Percentiles rank a stretch among this genome's conserved stretches.
These are phyloP conservation scores for Chionographis japonica DNA, from an alignment of 106 monocot genomes.

Conservation along the genomic window DNA sequence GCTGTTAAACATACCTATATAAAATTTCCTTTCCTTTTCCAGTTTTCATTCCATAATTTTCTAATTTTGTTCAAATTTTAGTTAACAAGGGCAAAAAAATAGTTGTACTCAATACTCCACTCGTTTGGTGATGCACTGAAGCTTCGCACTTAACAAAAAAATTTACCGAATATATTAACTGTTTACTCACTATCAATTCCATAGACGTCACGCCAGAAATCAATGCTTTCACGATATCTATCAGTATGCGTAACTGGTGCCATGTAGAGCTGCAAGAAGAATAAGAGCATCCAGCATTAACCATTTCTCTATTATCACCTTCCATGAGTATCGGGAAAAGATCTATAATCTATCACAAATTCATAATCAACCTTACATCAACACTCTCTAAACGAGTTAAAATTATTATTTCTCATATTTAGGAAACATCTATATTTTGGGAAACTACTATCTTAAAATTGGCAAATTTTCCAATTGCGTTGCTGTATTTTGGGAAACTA, in stretches of 20 bases:
- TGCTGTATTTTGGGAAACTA: too few relatives aligned
- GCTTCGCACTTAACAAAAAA: background rate
- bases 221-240: constrained; percentile 80
- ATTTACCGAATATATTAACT: background rate
- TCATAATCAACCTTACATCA: background rate
- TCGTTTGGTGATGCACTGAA: background rate
- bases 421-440: background rate
- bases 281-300: background rate
- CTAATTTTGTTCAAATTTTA: background rate
- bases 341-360: background rate
- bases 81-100: background rate
- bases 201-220: constrained; percentile 96
- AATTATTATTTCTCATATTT: background rate
- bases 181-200: constrained; percentile 90
- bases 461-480: too few relatives aligned
- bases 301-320: constrained; percentile 1
- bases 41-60: too few relatives aligned
- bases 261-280: constrained; percentile 81
- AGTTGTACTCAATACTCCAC: background rate
- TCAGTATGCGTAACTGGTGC: constrained; percentile 88
- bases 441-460: too few relatives aligned
- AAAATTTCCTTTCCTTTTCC: too few relatives aligned
- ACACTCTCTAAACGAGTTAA: background rate
- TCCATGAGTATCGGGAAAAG: background rate
- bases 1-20: too few relatives aligned